Base-by-base conservation (phyloP, 2,329 filamentous ascomycete species). In the Alternaria arborescens region DNA sequence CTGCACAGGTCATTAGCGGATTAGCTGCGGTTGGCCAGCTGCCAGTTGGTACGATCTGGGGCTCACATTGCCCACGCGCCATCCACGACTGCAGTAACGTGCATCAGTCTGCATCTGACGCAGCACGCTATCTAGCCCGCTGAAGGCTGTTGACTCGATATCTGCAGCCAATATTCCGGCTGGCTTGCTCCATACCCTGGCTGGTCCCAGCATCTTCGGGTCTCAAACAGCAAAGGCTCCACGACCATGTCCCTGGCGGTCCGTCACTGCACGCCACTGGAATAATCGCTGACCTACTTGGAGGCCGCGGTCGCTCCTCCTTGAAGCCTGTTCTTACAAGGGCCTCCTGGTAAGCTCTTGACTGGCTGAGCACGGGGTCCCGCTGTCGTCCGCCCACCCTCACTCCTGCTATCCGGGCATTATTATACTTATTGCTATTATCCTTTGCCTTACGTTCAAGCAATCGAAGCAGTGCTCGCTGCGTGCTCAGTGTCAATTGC, bases 151-250 rank as follows among this genome's bases (percentile, higher is more conserved):
- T 64, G 62, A 61, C 62, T 65, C 61, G 58, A 68, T 67, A 67
- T 68, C 66, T 65, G 66, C 69, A 67, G 64, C 67, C 67, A 72
- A 71, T 72, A 73, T 71, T 69, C 65, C 62, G 68, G 57, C 65
- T 63, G 65, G 69, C 68, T 66, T 65, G 64, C 65, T 62, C 61
- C 68, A 63, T 62, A 63, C 61, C 70, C 68, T 52, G 68, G 65
- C 58, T 58, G 42, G 62, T 63, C 56, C 59, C 66, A 69, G 66
- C 69, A 65, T 67, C 52, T 57, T 73, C 72, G 71, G 69, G 66
- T 73, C 75, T 76, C 73, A 75, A 72, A 76, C 72, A 72, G 69
- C 66, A 72, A 71, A 68, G 71, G 73, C 73, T 74, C 72, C 75
- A 74, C 63, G 70, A 71, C 72, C 70, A 74, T 72, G 73, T 75